phyloP scores from a whole-genome alignment of 2,329 filamentous ascomycete species.

The Penicillium sp. region DNA sequence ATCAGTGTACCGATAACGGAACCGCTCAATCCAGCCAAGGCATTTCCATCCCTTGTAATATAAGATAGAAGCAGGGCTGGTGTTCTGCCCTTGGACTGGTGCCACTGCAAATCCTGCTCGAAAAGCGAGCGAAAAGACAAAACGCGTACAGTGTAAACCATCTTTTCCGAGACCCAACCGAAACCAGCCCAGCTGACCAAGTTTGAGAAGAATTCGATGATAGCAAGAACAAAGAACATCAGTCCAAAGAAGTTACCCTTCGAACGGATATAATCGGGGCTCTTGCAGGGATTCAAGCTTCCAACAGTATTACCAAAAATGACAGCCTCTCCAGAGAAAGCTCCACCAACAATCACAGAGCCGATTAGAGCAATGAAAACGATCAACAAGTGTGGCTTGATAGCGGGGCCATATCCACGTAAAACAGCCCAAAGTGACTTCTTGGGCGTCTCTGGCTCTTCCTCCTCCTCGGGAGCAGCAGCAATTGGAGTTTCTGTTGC shows the following conservation, averaged over 20 bases:
- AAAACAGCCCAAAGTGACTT: conserved; percentile 35
- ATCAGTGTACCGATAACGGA: conserved; percentile 72
- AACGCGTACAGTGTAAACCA: conserved; percentile 67
- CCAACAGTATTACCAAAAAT: conserved; percentile 66
- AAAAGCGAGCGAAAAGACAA: conserved; percentile 68
- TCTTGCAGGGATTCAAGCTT: conserved; percentile 59
- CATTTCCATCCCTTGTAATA: conserved; percentile 71
- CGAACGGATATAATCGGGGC: conserved; percentile 52
- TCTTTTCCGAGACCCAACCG: conserved; percentile 64
- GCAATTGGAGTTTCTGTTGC: conserved; percentile 20
- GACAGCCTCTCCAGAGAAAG: conserved; percentile 61
- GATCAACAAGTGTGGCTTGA: conserved; percentile 47
- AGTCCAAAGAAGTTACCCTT: conserved; percentile 60
- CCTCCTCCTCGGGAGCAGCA: conserved; percentile 29
- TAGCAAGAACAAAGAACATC: conserved; percentile 65
- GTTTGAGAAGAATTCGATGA: conserved; percentile 66
- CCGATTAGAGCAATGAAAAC: conserved; percentile 56
- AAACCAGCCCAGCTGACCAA: conserved; percentile 63
- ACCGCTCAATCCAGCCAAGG: conserved; percentile 70
- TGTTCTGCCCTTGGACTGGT: conserved; percentile 66
- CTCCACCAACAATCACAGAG: conserved; percentile 59
- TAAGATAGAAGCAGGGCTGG: conserved; percentile 67
- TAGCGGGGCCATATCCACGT: conserved; percentile 31
- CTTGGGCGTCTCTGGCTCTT: conserved; percentile 30
- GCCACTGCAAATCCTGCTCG: conserved; percentile 71